Conservation (phyloP, 1,284 basidiomycete genomes). For the Puccinia sorghi region DNA sequence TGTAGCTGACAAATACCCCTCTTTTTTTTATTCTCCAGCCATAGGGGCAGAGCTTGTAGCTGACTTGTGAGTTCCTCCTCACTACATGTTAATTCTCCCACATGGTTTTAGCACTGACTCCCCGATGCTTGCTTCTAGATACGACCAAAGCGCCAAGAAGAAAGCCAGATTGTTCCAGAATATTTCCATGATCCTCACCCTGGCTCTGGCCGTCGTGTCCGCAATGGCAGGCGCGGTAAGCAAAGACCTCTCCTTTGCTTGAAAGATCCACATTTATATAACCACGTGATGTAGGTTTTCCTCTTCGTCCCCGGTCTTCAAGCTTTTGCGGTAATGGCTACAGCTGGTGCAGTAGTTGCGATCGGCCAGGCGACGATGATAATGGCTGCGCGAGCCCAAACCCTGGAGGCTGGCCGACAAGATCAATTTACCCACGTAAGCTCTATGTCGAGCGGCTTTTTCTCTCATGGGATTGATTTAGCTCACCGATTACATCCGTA, state of each 20-base stretch:
- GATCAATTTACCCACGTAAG: conserved; percentile 20
- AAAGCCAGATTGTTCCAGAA: conserved; percentile 2
- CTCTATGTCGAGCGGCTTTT: not conserved
- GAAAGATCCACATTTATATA: not conserved
- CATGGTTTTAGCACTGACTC: not conserved
- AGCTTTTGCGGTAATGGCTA: conserved; percentile 5
- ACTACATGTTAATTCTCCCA: not conserved
- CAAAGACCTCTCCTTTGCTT: not conserved
- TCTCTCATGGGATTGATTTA: not conserved
- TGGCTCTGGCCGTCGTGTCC: not conserved
- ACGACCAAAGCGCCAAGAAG: not conserved
- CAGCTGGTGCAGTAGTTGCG: conserved; percentile 14
- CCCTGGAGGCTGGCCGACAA: not conserved
- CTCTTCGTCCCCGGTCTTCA: not conserved
- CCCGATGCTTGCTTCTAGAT: not conserved
- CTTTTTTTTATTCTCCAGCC: not conserved
- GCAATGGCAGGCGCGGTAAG: not conserved
- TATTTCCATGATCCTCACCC: conserved; percentile 4
- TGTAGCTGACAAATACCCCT: not conserved
- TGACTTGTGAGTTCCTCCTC: not conserved
- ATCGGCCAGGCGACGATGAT: not conserved
- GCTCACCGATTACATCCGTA: not conserved
- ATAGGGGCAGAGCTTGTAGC: not conserved
- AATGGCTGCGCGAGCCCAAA: conserved; percentile 3
- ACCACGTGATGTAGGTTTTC: not conserved